phyloP scores from a whole-genome alignment of 2,329 filamentous ascomycete genomes.

The Zasmidium citrigriseum region DNA sequence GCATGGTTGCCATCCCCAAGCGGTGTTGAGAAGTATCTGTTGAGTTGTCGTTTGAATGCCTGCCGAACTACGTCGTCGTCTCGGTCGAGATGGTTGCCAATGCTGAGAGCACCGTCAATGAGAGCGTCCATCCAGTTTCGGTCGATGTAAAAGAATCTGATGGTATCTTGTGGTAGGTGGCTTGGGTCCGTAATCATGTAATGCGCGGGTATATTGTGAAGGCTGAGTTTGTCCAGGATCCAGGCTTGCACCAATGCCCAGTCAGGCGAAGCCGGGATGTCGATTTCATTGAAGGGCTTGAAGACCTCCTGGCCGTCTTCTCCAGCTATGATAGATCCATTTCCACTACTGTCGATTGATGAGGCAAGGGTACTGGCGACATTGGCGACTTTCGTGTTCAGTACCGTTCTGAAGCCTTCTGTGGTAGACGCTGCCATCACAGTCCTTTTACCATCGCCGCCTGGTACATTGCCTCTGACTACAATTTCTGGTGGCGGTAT shows the following conservation, averaged over 20 bases:
- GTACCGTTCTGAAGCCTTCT: too few relatives aligned
- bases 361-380: too few relatives aligned
- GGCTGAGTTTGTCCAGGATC: constrained; percentile 11
- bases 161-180: constrained; percentile 5
- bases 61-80: constrained; percentile 6
- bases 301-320: neutral
- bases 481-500: too few relatives aligned
- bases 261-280: constrained; percentile 4
- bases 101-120: constrained; percentile 16
- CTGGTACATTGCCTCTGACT: too few relatives aligned
- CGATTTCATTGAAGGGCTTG: constrained; percentile 8
- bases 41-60: constrained; percentile 4
- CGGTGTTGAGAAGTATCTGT: constrained; percentile 1
- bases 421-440: too few relatives aligned
- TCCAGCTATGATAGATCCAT: too few relatives aligned
- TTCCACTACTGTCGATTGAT: too few relatives aligned
- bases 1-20: neutral
- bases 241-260: constrained; percentile 10
- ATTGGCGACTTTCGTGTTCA: too few relatives aligned
- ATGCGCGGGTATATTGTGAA: constrained; percentile 14
- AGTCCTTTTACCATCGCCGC: too few relatives aligned
- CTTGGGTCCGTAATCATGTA: constrained; percentile 10
- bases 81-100: constrained; percentile 13
- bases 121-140: constrained; percentile 11
- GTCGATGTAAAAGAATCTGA: constrained; percentile 18